A percentile compares a stretch with the other conserved stretches of the same genome.
Evolutionary conservation across 495 filamentous ascomycete genomes (phyloP).

Genomic region (Clavariopsis aquatica): DNA sequence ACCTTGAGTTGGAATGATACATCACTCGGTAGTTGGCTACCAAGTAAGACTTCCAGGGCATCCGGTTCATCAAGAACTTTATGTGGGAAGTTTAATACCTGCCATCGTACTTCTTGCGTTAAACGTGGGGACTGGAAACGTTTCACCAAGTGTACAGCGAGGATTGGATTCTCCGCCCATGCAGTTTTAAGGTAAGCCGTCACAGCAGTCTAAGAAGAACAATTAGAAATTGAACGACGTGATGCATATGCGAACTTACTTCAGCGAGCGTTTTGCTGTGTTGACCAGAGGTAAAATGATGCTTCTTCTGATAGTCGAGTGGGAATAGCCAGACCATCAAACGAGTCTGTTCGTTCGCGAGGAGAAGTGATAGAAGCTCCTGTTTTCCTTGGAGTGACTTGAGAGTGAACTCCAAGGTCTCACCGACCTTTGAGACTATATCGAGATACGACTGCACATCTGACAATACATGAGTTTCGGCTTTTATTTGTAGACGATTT

Average conservation of each 20-base stretch:
- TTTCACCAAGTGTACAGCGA: slow-evolving; percentile 78
- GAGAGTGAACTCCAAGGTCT: slow-evolving; percentile 53
- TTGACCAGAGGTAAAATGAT: slow-evolving; percentile 51
- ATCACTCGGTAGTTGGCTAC: slow-evolving; percentile 70
- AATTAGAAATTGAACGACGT: slow-evolving; percentile 12
- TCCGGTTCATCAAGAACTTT: slow-evolving; percentile 77
- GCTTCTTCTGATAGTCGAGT: slow-evolving; percentile 66
- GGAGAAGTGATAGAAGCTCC: slow-evolving; percentile 70
- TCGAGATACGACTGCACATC: slow-evolving; percentile 71
- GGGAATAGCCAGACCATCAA: slow-evolving; percentile 90
- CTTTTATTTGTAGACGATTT: slow-evolving; percentile 88
- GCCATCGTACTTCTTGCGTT: slow-evolving; percentile 69
- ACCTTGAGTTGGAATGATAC: slow-evolving; percentile 84
- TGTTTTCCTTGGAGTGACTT: slow-evolving; percentile 76
- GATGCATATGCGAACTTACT: slow-evolving; percentile 43
- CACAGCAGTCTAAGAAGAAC: slow-evolving; percentile 50
- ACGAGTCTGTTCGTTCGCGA: slow-evolving; percentile 82
- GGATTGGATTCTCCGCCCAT: slow-evolving; percentile 77
- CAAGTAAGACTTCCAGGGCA: slow-evolving; percentile 78
- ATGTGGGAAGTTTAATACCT: slow-evolving; percentile 78
- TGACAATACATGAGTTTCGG: slow-evolving; percentile 77
- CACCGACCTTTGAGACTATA: slow-evolving; percentile 58
- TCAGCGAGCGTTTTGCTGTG: slow-evolving; percentile 54
- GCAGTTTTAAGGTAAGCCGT: slow-evolving; percentile 70
- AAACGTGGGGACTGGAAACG: slow-evolving; percentile 77